Conservation (phyloP, 179 eudicot genomes). For the Beta macrorhiza region DNA sequence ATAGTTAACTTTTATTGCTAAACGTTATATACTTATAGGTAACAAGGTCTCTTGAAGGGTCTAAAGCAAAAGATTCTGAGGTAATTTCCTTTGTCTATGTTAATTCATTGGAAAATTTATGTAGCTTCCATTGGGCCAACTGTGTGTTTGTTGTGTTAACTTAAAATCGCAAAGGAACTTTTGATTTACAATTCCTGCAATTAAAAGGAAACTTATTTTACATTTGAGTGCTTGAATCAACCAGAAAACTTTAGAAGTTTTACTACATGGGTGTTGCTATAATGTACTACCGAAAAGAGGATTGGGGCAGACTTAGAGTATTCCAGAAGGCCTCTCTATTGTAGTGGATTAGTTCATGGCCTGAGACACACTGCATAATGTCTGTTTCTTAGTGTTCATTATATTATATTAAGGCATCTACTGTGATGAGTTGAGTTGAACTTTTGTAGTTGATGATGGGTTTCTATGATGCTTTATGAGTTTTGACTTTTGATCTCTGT, state of each 20-base stretch:
- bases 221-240: neutral
- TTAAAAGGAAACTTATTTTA: neutral
- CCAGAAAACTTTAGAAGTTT: neutral
- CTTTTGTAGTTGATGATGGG: neutral
- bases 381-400: neutral
- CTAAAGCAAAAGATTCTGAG: constrained; percentile 58
- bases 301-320: neutral
- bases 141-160: neutral
- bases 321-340: neutral
- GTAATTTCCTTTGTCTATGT: constrained; percentile 32
- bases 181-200: neutral
- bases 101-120: neutral
- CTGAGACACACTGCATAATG: neutral
- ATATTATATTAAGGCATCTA: neutral
- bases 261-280: neutral
- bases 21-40: constrained; percentile 37
- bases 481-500: neutral
- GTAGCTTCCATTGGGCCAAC: neutral
- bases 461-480: neutral
- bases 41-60: constrained; percentile 44
- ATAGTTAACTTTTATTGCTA: constrained; percentile 1
- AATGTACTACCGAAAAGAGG: neutral
- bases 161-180: neutral
- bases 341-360: neutral
- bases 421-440: neutral